Conservation (phyloP, 2,329 filamentous ascomycete species). For the Pleoardoris graminearum region DNA sequence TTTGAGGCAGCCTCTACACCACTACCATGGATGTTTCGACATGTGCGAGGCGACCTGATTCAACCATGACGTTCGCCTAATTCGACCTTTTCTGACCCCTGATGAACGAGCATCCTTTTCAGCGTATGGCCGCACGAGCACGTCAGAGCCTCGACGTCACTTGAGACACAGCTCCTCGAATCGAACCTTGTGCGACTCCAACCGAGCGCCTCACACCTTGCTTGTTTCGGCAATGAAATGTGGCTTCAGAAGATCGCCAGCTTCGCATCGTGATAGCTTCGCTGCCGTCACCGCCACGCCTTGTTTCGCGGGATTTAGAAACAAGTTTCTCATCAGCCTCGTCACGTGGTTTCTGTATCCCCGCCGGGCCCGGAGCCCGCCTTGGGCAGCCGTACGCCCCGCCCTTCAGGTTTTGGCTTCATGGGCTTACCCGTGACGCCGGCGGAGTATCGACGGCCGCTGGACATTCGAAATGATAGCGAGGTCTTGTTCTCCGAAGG, state of each 20-base stretch:
- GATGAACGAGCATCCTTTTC: background rate
- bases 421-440: background rate
- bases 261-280: conserved; percentile 9
- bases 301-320: conserved; percentile 6
- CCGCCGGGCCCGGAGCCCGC: no score
- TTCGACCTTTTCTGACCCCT: background rate
- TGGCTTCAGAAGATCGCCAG: conserved; percentile 12
- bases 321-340: conserved; percentile 21
- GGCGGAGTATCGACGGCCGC: background rate
- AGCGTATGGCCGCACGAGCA: background rate
- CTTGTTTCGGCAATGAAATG: conserved; percentile 7
- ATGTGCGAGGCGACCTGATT: background rate
- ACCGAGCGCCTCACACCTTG: conserved; percentile 15
- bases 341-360: conserved; percentile 20
- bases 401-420: background rate
- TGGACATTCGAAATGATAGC: background rate
- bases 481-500: background rate
- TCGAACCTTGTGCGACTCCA: conserved; percentile 5
- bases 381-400: background rate
- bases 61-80: background rate
- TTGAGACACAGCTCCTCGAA: background rate
- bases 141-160: conserved; percentile 17
- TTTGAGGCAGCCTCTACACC: background rate
- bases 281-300: conserved; percentile 13
- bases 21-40: conserved; percentile 4